Base-by-base conservation (phyloP, 306 rosid species). In the Gleditsia sinensis region DNA sequence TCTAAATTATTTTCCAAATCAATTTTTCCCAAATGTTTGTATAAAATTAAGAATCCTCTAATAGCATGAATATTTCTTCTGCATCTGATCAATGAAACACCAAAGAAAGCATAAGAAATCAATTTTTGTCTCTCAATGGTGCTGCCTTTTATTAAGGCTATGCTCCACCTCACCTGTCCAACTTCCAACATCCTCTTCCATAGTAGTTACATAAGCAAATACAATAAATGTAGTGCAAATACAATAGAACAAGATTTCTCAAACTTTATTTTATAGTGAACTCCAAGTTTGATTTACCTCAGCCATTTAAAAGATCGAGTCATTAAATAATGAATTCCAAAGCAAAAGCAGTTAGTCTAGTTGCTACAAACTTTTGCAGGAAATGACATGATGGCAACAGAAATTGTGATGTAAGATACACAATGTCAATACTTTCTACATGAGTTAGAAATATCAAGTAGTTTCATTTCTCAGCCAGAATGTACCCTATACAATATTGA, bases 381-480 rank as follows among this genome's bases (percentile, higher is more conserved):
- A n/a, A n/a, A n/a, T n/a, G n/a, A n/a, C n/a, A n/a, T n/a, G n/a
- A n/a, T n/a, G n/a, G n/a, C n/a, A n/a, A n/a, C 16, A n/a, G 17
- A 19, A 30, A 3, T n/a, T 19, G 13, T 16, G 23, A 14, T 14
- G 43, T 49, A 5, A 49, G 6, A 67, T 27, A 45, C 37, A 37
- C 37, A 37, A 30, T 37, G 67, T 53, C 73, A 53, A 43, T 16
- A 27, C 53, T 67, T 68, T 20, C 13, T 10, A n/a, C 55, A 59
- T 8, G 20, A 19, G 54, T 17, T 27, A 27, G 20, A 68, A 32
- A 51, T 5, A 53, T 63, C 53, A 10, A 82, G 33, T 23, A 40
- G 16, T 36, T 78, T 37, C 27, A 53, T 45, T 43, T 25, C 27
- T 53, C 43, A 25, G 28, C 28, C 49, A 55, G 34, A 27, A 27